These are phyloP conservation scores for Margaritispora aquatica DNA, from an alignment of 495 filamentous ascomycete species.

Conservation along the genomic window DNA sequence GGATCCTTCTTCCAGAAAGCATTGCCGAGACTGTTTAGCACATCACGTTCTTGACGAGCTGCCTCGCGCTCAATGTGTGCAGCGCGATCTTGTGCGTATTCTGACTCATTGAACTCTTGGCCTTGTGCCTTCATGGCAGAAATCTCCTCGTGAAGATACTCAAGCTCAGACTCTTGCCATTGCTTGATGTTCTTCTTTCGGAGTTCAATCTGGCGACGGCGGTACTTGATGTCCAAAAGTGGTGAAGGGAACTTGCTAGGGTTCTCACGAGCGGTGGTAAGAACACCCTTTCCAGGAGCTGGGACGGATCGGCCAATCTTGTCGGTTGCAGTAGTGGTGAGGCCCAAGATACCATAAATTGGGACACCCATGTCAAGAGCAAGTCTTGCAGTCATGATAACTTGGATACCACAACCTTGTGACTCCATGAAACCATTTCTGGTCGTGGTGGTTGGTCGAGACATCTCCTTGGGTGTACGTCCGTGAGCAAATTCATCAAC, in stretches of 20 bases:
- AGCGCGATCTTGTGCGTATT: slow-evolving; percentile 81
- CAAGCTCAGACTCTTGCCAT: slow-evolving; percentile 91
- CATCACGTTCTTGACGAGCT: slow-evolving; percentile 82
- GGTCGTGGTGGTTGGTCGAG: slow-evolving; percentile 91
- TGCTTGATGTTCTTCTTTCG: slow-evolving; percentile 86
- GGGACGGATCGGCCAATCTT: slow-evolving; percentile 98
- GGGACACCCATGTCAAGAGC: slow-evolving; percentile 98
- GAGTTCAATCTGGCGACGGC: slow-evolving; percentile 87
- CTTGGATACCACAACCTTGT: slow-evolving; percentile 94
- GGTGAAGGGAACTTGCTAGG: slow-evolving; percentile 89
- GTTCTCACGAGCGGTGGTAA: slow-evolving; percentile 94
- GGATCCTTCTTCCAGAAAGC: slow-evolving; percentile 97
- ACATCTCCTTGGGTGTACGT: slow-evolving; percentile 96
- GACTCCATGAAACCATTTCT: slow-evolving; percentile 99
- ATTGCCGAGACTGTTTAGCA: slow-evolving; percentile 85
- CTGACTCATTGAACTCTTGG: slow-evolving; percentile 63
- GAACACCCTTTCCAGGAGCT: slow-evolving; percentile 91
- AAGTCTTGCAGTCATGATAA: slow-evolving; percentile 96
- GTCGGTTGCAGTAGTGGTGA: slow-evolving; percentile 97
- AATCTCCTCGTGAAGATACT: slow-evolving; percentile 88
- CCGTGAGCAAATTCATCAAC: slow-evolving; percentile 94
- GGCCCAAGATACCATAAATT: slow-evolving; percentile 89
- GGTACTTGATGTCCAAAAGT: slow-evolving; percentile 93
- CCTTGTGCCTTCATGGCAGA: slow-evolving; percentile 83
- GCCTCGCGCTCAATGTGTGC: slow-evolving; percentile 87